phyloP scores from a whole-genome alignment of 352 stramenopile species.

The Pythium sukuiense region DNA sequence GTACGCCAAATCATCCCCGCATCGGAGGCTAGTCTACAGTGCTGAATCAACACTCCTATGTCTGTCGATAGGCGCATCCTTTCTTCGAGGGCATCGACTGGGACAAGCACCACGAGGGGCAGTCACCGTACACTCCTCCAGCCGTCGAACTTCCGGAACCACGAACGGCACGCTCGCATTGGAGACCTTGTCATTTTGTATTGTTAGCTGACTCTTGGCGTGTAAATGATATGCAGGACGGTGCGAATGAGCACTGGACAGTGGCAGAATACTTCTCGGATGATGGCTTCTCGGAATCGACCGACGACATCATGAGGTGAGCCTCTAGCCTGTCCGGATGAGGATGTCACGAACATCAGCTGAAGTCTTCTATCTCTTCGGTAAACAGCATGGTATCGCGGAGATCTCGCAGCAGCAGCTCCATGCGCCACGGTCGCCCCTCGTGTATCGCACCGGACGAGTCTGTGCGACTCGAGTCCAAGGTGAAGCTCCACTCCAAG shows the following conservation, averaged over 20 bases:
- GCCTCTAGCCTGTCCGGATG: neutral
- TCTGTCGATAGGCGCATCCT: conserved; percentile 45
- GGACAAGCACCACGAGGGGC: conserved; percentile 52
- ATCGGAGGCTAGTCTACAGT: no score
- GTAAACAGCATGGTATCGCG: conserved; percentile 23
- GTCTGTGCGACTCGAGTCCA: conserved; percentile 65
- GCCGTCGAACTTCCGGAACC: conserved; percentile 58
- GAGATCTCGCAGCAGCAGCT: conserved; percentile 68
- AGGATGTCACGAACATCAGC: neutral
- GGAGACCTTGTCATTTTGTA: neutral
- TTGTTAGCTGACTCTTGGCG: neutral
- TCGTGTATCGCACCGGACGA: conserved; percentile 67
- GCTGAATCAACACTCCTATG: neutral
- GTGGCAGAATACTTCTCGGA: conserved; percentile 82
- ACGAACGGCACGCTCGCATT: neutral
- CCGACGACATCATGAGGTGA: conserved; percentile 61
- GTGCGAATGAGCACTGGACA: conserved; percentile 72
- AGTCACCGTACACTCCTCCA: conserved; percentile 59
- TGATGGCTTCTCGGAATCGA: conserved; percentile 74
- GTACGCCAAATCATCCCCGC: conserved; percentile 26
- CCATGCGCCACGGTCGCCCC: conserved; percentile 46
- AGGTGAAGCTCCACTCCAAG: conserved; percentile 75
- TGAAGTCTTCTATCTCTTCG: neutral
- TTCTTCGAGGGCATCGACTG: conserved; percentile 85
- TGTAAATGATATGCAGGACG: conserved; percentile 42